A percentile compares a stretch with the other conserved stretches of the same genome.
These are phyloP conservation scores for Solanum bulbocastanum DNA, from an alignment of 257 asterid genomes.

Conservation along the genomic window DNA sequence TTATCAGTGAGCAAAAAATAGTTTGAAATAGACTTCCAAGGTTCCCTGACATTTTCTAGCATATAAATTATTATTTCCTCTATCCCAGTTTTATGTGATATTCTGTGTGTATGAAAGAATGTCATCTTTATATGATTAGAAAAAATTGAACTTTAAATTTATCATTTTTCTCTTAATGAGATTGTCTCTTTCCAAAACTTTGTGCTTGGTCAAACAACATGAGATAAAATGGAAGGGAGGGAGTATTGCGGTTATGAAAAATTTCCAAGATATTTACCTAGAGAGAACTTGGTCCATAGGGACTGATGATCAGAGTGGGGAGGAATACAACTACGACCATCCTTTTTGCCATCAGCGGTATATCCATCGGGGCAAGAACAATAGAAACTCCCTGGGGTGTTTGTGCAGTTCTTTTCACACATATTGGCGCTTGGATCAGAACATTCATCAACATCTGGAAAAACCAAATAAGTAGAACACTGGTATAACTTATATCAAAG, in stretches of 20 bases:
- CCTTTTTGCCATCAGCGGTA: neutral
- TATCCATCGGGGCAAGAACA: neutral
- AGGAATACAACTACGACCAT: neutral
- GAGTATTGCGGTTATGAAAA: neutral
- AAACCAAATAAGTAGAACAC: neutral
- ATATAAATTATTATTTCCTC: too few species aligned
- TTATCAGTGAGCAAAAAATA: too few species aligned
- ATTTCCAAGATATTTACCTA: neutral
- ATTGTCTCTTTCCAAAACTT: too few species aligned
- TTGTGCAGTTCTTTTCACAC: constrained; percentile 32
- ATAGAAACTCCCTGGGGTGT: constrained; percentile 20
- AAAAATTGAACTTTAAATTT: too few species aligned
- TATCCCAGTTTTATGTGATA: too few species aligned
- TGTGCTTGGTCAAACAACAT: too few species aligned
- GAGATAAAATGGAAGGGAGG: too few species aligned
- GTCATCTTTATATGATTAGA: too few species aligned
- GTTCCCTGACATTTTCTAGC: too few species aligned
- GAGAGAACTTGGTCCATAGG: neutral
- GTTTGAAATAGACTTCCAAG: too few species aligned
- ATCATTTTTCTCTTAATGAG: too few species aligned
- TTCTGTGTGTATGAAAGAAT: too few species aligned
- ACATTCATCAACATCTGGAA: constrained; percentile 19
- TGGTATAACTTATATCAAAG: neutral
- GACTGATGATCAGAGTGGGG: neutral
- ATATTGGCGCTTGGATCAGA: neutral